Evolutionary conservation across 2,329 filamentous ascomycete genomes (phyloP).

Genomic region (Fusarium sp.): DNA sequence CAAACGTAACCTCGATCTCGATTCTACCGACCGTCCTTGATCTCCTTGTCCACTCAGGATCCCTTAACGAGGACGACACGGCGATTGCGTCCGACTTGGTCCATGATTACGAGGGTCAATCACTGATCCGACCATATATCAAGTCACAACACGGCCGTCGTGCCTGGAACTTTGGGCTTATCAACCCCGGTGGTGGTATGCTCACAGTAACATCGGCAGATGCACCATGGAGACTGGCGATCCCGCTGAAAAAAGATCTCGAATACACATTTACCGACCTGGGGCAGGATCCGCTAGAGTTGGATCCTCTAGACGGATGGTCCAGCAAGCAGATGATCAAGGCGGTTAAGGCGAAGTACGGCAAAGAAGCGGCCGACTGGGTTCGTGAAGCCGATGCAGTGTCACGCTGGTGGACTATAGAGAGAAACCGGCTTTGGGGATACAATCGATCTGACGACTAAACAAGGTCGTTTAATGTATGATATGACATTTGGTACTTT

Average conservation of each 20-base stretch:
- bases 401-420: conserved; percentile 37
- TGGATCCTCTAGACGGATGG: conserved; percentile 43
- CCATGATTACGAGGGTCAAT: conserved; percentile 50
- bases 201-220: conserved; percentile 48
- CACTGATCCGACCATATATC: conserved; percentile 45
- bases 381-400: conserved; percentile 39
- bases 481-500: conserved; percentile 33
- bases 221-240: conserved; percentile 48
- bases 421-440: conserved; percentile 38
- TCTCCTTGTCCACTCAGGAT: conserved; percentile 48
- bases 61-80: conserved; percentile 41
- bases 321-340: conserved; percentile 38
- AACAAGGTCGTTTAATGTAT: conserved; percentile 19
- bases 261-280: conserved; percentile 51
- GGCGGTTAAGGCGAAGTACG: conserved; percentile 38
- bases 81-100: conserved; percentile 44
- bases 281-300: conserved; percentile 45
- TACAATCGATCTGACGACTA: conserved; percentile 31
- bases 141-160: conserved; percentile 40
- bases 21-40: conserved; percentile 51
- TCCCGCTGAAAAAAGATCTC: conserved; percentile 48
- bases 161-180: conserved; percentile 51
- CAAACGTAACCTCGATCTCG: conserved; percentile 47
- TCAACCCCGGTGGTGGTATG: conserved; percentile 51
- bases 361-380: conserved; percentile 45